Percentiles rank a stretch among this genome's conserved stretches.
These are phyloP conservation scores for Mycena indigotica DNA, from an alignment of 768 basidiomycete genomes.

Conservation along the genomic window DNA sequence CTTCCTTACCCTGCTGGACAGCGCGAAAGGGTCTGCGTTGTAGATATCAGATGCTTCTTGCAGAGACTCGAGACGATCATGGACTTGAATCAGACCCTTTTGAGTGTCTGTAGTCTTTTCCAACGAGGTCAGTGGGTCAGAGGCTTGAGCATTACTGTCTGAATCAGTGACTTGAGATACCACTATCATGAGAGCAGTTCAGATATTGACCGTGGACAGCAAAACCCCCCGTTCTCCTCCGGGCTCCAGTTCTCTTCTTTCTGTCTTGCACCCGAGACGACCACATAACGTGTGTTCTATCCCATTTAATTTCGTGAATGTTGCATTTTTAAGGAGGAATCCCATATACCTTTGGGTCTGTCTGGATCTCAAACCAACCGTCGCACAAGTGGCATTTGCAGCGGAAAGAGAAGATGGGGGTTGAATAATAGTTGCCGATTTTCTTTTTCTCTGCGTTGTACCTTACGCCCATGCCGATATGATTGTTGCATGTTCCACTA, in stretches of 20 bases:
- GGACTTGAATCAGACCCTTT: constrained; percentile 69
- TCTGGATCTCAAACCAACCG: constrained; percentile 98
- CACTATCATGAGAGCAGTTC: not conserved
- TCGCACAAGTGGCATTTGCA: constrained; percentile 98
- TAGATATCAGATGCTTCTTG: constrained; percentile 75
- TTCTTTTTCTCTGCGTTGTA: constrained; percentile 99
- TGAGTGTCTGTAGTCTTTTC: constrained; percentile 88
- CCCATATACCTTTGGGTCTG: constrained; percentile 86
- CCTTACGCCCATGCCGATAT: constrained; percentile 99
- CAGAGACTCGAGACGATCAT: constrained; percentile 79
- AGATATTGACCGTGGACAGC: constrained; percentile 73
- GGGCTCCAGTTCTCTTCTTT: constrained; percentile 98
- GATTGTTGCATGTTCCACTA: constrained; percentile 91
- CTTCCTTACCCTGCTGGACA: constrained; percentile 74
- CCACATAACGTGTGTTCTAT: constrained; percentile 95
- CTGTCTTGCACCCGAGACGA: constrained; percentile 87
- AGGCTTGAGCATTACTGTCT: constrained; percentile 62
- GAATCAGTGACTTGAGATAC: constrained; percentile 20
- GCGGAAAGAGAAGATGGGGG: constrained; percentile 91
- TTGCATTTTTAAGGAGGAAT: not conserved
- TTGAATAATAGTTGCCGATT: constrained; percentile 91
- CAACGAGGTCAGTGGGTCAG: constrained; percentile 83
- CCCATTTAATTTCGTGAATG: not conserved
- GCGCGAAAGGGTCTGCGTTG: constrained; percentile 83
- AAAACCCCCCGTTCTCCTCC: constrained; percentile 91